Conservation (phyloP, 805 yeast species). For the Barnettozyma botsteinii region DNA sequence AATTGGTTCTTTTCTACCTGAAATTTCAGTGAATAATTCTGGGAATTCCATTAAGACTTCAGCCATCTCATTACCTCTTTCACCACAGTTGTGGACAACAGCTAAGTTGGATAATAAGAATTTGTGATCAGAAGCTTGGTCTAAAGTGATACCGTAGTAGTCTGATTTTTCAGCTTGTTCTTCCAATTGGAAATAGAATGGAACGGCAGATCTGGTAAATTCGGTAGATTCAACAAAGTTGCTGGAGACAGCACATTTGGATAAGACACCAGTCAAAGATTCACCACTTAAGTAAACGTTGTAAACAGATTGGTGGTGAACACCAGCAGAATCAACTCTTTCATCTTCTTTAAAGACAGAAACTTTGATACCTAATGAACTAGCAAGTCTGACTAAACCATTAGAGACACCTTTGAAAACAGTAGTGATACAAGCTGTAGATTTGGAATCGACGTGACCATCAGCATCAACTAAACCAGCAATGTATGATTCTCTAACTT, state of each 20-base stretch:
- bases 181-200: slow-evolving; percentile 28
- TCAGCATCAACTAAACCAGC: slow-evolving; percentile 41
- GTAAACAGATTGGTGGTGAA: slow-evolving; percentile 2
- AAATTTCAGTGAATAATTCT: slow-evolving; percentile 83
- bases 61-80: slow-evolving; percentile 98
- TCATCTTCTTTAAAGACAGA: slow-evolving; percentile 28
- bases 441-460: slow-evolving; percentile 27
- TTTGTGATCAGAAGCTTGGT: slow-evolving; percentile 35
- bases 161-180: slow-evolving; percentile 26
- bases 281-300: slow-evolving; percentile 23
- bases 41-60: slow-evolving; percentile 99
- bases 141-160: slow-evolving; percentile 37
- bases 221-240: slow-evolving; percentile 9
- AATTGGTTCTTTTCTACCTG: slow-evolving; percentile 94
- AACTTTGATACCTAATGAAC: slow-evolving; percentile 38
- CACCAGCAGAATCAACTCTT: slow-evolving; percentile 1
- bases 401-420: slow-evolving; percentile 28
- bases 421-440: slow-evolving; percentile 29
- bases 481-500: slow-evolving; percentile 38
- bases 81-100: slow-evolving; percentile 55
- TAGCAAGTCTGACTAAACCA: slow-evolving; percentile 33
- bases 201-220: slow-evolving; percentile 11
- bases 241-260: slow-evolving; percentile 23
- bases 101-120: slow-evolving; percentile 36
- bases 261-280: slow-evolving; percentile 24